Conservation (phyloP, 441 rosid species). For the Jatropha multifida region DNA sequence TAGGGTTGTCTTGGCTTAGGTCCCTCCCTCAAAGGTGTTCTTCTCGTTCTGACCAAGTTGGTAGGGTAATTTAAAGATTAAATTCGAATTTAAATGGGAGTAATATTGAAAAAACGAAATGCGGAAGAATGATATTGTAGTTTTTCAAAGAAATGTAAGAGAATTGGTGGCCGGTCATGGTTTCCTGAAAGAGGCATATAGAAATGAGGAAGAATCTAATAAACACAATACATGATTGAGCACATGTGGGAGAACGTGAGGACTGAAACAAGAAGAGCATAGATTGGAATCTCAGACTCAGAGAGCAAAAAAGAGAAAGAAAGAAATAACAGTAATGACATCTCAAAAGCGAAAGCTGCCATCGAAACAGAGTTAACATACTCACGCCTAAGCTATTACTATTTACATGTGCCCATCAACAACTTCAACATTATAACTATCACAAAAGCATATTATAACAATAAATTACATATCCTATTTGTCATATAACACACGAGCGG, state of each 20-base stretch:
- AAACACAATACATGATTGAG: constrained; percentile 36
- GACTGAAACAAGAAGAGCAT: constrained; percentile 22
- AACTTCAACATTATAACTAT: neutral
- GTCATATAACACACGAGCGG: no score
- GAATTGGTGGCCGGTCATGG: no score
- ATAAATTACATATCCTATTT: no score
- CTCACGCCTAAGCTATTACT: constrained; percentile 34
- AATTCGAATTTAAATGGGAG: no score
- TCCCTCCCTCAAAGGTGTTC: neutral
- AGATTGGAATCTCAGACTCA: constrained; percentile 36
- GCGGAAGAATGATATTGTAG: no score
- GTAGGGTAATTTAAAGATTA: no score
- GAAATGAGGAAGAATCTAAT: constrained; percentile 31
- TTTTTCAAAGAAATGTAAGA: neutral
- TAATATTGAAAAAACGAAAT: no score
- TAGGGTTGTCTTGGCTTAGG: neutral
- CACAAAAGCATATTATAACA: neutral
- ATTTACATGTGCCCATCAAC: constrained; percentile 32
- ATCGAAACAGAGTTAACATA: constrained; percentile 41
- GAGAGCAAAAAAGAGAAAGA: constrained; percentile 9
- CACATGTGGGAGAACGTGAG: constrained; percentile 48
- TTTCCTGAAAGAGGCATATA: constrained; percentile 4
- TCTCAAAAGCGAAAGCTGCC: constrained; percentile 56
- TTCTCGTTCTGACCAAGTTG: neutral
- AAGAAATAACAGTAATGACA: constrained; percentile 26